Percentiles rank a stretch among this genome's conserved stretches.
These are phyloP conservation scores for Miscanthus lutarioriparius DNA, from an alignment of 176 grass and related monocot species.

Conservation along the genomic window DNA sequence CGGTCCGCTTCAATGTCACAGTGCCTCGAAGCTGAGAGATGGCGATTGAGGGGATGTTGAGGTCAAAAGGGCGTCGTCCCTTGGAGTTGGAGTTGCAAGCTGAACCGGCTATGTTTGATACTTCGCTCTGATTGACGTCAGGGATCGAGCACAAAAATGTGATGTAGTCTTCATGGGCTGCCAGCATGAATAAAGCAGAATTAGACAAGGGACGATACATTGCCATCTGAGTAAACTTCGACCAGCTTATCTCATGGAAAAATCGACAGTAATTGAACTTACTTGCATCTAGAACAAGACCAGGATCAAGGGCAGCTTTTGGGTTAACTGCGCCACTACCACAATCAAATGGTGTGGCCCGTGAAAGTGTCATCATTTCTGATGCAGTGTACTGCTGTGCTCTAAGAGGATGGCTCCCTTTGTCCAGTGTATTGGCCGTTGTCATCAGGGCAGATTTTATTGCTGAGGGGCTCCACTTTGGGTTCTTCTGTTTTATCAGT, in stretches of 20 bases:
- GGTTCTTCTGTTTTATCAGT: conserved; percentile 93
- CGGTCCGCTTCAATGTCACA: conserved; percentile 55
- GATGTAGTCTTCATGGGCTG: conserved; percentile 88
- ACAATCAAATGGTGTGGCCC: conserved; percentile 95
- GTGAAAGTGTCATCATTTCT: conserved; percentile 71
- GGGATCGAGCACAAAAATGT: conserved; percentile 87
- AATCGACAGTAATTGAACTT: conserved; percentile 30
- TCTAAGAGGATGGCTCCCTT: conserved; percentile 71
- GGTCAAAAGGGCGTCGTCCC: conserved; percentile 52
- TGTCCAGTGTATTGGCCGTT: conserved; percentile 78
- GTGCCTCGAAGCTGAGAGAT: conserved; percentile 75
- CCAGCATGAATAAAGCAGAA: conserved; percentile 8
- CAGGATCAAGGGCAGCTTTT: conserved; percentile 88
- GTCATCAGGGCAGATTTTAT: conserved; percentile 99
- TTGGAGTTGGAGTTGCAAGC: conserved; percentile 51
- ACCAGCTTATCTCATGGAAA: neutral
- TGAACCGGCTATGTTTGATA: conserved; percentile 67
- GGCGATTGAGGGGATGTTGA: conserved; percentile 84
- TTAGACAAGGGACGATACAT: neutral
- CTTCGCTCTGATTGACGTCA: conserved; percentile 55
- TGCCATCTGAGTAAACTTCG: neutral
- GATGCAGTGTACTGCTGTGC: conserved; percentile 76
- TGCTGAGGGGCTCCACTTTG: conserved; percentile 91
- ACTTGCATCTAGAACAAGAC: conserved; percentile 94
- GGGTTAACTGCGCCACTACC: conserved; percentile 91